Conservation (phyloP, 2,329 filamentous ascomycete species). For the Fusarium sp. region DNA sequence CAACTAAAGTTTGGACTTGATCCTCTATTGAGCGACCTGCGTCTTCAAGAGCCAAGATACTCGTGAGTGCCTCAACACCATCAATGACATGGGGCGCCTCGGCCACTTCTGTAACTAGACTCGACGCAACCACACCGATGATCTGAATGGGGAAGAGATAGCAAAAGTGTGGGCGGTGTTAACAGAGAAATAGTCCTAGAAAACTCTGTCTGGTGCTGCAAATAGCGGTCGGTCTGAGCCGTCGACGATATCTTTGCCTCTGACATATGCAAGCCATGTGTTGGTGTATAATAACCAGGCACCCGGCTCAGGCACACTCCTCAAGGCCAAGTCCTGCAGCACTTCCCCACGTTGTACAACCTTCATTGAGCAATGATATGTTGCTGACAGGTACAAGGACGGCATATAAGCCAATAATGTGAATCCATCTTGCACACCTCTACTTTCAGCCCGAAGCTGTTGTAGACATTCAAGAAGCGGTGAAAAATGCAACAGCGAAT, state of each 20-base stretch:
- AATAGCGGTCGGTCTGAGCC: slow-evolving; percentile 13
- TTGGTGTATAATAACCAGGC: slow-evolving; percentile 14
- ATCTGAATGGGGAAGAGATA: not conserved
- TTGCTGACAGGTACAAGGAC: slow-evolving; percentile 14
- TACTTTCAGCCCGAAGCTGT: slow-evolving; percentile 1
- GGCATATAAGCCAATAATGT: slow-evolving; percentile 15
- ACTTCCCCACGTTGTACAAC: not conserved
- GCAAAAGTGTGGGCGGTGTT: slow-evolving; percentile 1
- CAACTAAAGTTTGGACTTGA: not conserved
- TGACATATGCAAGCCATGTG: slow-evolving; percentile 21
- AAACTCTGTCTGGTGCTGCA: slow-evolving; percentile 4
- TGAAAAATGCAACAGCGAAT: not conserved
- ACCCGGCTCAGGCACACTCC: not conserved
- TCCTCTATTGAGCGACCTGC: not conserved
- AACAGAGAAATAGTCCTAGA: not conserved
- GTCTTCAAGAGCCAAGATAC: not conserved
- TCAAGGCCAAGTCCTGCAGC: not conserved
- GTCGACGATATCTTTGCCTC: slow-evolving; percentile 5
- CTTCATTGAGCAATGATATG: slow-evolving; percentile 3
- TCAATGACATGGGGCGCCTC: not conserved
- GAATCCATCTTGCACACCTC: not conserved
- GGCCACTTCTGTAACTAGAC: slow-evolving; percentile 5
- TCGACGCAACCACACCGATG: slow-evolving; percentile 7
- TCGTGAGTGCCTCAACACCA: slow-evolving; percentile 18
- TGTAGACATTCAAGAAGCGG: slow-evolving; percentile 9